Conservation (phyloP, 2,329 filamentous ascomycete genomes). For the Xylariaceae sp. region DNA sequence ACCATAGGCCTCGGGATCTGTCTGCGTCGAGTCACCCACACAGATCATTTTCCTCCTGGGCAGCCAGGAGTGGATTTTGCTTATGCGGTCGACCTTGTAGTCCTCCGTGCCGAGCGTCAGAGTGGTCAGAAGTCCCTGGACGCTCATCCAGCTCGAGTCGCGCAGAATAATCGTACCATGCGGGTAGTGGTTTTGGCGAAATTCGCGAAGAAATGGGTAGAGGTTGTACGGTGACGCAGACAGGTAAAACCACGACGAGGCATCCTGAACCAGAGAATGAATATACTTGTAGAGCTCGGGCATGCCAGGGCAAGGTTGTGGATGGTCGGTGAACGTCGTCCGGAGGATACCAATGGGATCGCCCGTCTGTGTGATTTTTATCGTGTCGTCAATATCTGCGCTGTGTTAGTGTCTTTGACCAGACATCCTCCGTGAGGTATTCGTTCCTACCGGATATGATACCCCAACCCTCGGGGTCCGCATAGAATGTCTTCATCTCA, state of each 20-base stretch:
- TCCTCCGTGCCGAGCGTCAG: constrained; percentile 81
- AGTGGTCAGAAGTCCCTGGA: constrained; percentile 78
- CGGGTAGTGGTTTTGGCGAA: constrained; percentile 74
- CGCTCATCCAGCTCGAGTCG: constrained; percentile 84
- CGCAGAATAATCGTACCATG: constrained; percentile 82
- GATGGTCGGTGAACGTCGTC: constrained; percentile 81
- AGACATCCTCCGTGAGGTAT: background rate
- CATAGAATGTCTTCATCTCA: constrained; percentile 74
- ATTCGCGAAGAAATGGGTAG: constrained; percentile 82
- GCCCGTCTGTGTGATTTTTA: constrained; percentile 86
- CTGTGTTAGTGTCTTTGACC: constrained; percentile 13
- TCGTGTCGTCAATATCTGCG: constrained; percentile 89
- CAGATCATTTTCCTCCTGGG: constrained; percentile 80
- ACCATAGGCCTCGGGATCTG: constrained; percentile 88
- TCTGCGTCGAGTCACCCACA: constrained; percentile 90
- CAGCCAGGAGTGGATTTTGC: constrained; percentile 78
- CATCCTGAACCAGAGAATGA: constrained; percentile 55
- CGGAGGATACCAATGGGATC: constrained; percentile 80
- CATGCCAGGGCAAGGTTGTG: constrained; percentile 78
- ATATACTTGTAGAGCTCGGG: constrained; percentile 79
- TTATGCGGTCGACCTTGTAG: constrained; percentile 84
- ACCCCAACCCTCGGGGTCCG: constrained; percentile 79
- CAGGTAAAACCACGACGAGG: constrained; percentile 88
- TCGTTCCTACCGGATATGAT: constrained; percentile 70
- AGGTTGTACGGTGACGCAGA: constrained; percentile 94